Conservation (phyloP, 805 yeast genomes). For the Metschnikowia amazonensis region DNA sequence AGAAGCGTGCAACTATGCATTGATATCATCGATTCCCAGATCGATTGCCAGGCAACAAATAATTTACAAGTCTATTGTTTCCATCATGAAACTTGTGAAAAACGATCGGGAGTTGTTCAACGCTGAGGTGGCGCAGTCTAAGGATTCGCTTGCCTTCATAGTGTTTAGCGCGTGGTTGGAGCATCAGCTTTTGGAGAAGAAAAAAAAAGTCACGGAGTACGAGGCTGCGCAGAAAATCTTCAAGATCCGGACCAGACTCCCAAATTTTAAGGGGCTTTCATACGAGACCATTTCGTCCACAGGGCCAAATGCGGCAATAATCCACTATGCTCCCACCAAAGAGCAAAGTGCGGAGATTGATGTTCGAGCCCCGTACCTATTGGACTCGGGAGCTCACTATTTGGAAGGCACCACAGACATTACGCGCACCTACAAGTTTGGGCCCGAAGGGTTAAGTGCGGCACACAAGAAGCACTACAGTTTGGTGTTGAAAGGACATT, state of each 20-base stretch:
- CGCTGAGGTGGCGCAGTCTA: slow-evolving; percentile 69
- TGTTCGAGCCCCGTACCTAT: slow-evolving; percentile 62
- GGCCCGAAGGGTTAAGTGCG: slow-evolving; percentile 21
- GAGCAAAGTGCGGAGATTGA: slow-evolving; percentile 59
- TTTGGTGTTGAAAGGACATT: slow-evolving; percentile 84
- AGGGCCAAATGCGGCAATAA: slow-evolving; percentile 71
- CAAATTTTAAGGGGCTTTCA: slow-evolving; percentile 62
- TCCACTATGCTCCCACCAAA: slow-evolving; percentile 69
- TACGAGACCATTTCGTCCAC: slow-evolving; percentile 75
- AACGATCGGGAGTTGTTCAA: slow-evolving; percentile 69
- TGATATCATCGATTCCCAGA: slow-evolving; percentile 27
- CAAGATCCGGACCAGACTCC: slow-evolving; percentile 49
- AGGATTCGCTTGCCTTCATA: slow-evolving; percentile 76
- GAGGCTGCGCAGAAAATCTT: slow-evolving; percentile 60
- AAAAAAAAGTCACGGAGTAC: slow-evolving; percentile 51
- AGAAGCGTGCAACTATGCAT: slow-evolving; percentile 29
- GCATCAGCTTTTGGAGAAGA: slow-evolving; percentile 41
- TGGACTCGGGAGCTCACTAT: slow-evolving; percentile 91
- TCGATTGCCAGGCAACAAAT: slow-evolving; percentile 25
- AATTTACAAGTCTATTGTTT: slow-evolving; percentile 28
- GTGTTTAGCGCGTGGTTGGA: slow-evolving; percentile 84
- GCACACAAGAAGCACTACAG: slow-evolving; percentile 71
- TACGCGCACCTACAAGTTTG: slow-evolving; percentile 80
- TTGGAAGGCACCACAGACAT: slow-evolving; percentile 95
- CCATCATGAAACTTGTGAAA: slow-evolving; percentile 68